Evolutionary conservation across 129 eudicot species (phyloP).

Genomic region (Flaveria linearis): DNA sequence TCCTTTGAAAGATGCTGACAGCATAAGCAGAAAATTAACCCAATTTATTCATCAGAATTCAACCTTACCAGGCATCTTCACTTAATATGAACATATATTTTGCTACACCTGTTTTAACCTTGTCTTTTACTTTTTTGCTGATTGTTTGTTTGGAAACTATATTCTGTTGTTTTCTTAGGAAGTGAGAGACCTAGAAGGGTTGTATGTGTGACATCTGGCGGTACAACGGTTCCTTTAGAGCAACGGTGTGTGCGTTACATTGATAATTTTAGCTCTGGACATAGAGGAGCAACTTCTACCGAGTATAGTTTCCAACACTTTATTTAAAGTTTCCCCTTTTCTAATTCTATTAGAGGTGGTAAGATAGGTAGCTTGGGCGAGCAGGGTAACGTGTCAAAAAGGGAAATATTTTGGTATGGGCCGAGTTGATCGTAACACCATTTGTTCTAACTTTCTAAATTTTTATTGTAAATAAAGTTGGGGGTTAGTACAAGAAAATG

Average conservation of each 20-base stretch:
- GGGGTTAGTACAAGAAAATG: too few relatives aligned
- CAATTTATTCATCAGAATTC: conserved; percentile 53
- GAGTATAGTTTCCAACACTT: conserved; percentile 52
- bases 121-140: background rate
- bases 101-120: background rate
- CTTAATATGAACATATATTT: background rate
- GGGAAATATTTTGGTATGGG: background rate
- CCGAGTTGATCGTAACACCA: background rate
- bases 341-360: background rate
- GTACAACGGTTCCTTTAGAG: conserved; percentile 96
- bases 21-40: conserved; percentile 48
- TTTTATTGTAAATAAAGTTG: background rate
- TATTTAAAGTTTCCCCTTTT: background rate
- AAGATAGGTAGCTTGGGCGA: background rate
- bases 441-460: background rate
- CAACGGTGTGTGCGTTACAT: conserved; percentile 95
- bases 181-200: conserved; percentile 53
- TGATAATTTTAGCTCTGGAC: conserved; percentile 97
- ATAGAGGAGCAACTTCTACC: conserved; percentile 96
- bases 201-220: conserved; percentile 96
- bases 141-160: background rate
- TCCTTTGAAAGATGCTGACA: conserved; percentile 53
- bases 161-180: conserved; percentile 36
- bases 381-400: background rate
- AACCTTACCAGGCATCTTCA: conserved; percentile 53